These are phyloP conservation scores for Thalia dealbata DNA, from an alignment of 176 grass and related monocot species.

Conservation along the genomic window DNA sequence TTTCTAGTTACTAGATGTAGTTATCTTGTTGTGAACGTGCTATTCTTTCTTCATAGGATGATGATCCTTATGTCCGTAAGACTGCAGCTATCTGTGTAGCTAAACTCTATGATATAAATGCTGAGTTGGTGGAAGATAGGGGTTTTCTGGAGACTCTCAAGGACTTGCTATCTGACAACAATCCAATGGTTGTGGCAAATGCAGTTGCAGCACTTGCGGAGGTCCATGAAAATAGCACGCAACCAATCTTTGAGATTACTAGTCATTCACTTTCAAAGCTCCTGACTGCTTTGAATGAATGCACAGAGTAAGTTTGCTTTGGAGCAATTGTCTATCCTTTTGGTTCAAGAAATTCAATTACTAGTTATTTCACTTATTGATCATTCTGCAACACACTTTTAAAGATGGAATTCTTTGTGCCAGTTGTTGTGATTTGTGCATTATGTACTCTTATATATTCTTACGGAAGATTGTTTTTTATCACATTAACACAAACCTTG, in stretches of 20 bases:
- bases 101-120: conserved; percentile 99
- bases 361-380: background rate
- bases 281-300: conserved; percentile 95
- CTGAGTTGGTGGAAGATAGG: conserved; percentile 94
- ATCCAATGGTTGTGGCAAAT: conserved; percentile 99
- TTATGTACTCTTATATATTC: background rate
- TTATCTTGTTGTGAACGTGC: background rate
- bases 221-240: conserved; percentile 78
- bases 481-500: background rate
- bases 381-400: background rate
- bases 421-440: background rate
- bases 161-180: conserved; percentile 97
- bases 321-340: background rate
- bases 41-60: conserved; percentile 48
- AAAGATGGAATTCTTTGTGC: background rate
- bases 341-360: background rate
- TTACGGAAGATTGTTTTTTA: background rate
- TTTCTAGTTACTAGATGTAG: background rate
- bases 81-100: conserved; percentile 99
- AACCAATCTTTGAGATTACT: conserved; percentile 88
- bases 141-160: conserved; percentile 92
- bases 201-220: conserved; percentile 96
- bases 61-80: conserved; percentile 97
- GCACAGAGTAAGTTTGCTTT: conserved; percentile 74
- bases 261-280: conserved; percentile 97